A percentile compares a stretch with the other conserved stretches of the same genome.
Conservation (phyloP, 306 rosid species). For the Vigna hirtella region DNA sequence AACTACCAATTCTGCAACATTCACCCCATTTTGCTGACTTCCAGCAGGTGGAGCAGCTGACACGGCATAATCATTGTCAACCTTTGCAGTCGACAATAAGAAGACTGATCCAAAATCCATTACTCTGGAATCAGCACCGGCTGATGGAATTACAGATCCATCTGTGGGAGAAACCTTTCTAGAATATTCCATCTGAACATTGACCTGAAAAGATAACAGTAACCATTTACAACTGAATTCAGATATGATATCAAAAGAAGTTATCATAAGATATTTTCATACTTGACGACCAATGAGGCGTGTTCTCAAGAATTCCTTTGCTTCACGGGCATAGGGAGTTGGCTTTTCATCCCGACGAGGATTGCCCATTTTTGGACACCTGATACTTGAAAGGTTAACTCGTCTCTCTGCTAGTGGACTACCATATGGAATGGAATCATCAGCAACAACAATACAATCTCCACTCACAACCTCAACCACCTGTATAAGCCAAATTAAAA, state of each 20-base stretch:
- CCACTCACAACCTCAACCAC: slow-evolving; percentile 99
- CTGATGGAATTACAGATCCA: slow-evolving; percentile 63
- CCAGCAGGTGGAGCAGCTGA: slow-evolving; percentile 58
- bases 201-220: slow-evolving; percentile 62
- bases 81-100: slow-evolving; percentile 63
- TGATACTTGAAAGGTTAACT: slow-evolving; percentile 96
- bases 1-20: slow-evolving; percentile 77
- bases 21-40: slow-evolving; percentile 69
- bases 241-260: slow-evolving; percentile 33
- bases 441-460: slow-evolving; percentile 91
- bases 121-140: slow-evolving; percentile 75
- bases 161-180: slow-evolving; percentile 72
- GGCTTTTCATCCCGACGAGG: slow-evolving; percentile 99
- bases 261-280: slow-evolving; percentile 44
- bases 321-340: slow-evolving; percentile 98
- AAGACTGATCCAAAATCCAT: slow-evolving; percentile 99
- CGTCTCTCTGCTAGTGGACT: slow-evolving; percentile 95
- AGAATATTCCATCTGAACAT: slow-evolving; percentile 96
- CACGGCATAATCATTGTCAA: slow-evolving; percentile 70
- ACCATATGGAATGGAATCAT: slow-evolving; percentile 88
- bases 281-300: slow-evolving; percentile 93
- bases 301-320: slow-evolving; percentile 93
- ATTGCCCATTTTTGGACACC: slow-evolving; percentile 97
- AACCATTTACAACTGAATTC: slow-evolving; percentile 33
- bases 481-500: slow-evolving; percentile 54